These are phyloP conservation scores for Apocynum venetum DNA, from an alignment of 257 asterid genomes.

Conservation along the genomic window DNA sequence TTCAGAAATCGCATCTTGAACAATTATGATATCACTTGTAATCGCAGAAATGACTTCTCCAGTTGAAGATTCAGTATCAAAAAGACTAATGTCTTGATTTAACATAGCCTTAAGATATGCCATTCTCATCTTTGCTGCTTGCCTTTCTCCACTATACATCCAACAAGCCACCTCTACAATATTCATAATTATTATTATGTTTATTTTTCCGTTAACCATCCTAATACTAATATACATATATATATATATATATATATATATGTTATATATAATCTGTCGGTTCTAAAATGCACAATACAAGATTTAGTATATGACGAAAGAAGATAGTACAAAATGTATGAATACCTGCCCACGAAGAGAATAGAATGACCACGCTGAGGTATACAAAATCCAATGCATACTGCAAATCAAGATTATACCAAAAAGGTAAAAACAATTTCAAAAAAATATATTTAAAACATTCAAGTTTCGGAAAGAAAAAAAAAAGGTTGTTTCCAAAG, in stretches of 20 bases:
- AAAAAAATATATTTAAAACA: background rate
- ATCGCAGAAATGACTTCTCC: conserved; percentile 95
- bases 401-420: conserved; percentile 39
- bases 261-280: background rate
- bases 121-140: conserved; percentile 97
- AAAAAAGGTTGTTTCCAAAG: background rate
- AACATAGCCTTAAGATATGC: conserved; percentile 74
- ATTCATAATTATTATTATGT: background rate
- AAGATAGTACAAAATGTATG: background rate
- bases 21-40: conserved; percentile 74
- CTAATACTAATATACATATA: background rate
- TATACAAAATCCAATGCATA: conserved; percentile 92
- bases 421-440: background rate
- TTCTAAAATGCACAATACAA: background rate
- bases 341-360: conserved; percentile 89
- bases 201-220: background rate
- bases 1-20: conserved; percentile 95
- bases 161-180: conserved; percentile 90
- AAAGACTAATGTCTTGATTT: conserved; percentile 75
- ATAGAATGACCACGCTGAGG: conserved; percentile 72
- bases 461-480: background rate
- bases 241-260: too few species aligned
- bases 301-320: background rate
- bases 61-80: conserved; percentile 82
- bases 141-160: conserved; percentile 96